Base-by-base conservation (phyloP, 805 yeast species). In the Metschnikowia peoriensis region DNA sequence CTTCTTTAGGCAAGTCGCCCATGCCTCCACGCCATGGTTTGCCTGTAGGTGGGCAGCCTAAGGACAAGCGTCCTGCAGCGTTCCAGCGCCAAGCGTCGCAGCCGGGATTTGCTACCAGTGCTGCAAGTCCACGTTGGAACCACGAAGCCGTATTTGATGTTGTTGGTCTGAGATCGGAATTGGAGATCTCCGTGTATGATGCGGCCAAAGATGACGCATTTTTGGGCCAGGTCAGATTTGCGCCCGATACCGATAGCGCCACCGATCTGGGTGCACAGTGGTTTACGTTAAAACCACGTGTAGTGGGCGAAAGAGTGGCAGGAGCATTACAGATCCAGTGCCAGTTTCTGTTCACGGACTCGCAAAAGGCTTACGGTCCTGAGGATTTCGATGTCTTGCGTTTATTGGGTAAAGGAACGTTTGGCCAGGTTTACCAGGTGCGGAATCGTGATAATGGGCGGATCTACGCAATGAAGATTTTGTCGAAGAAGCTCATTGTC, bases 391-490 rank as follows among this genome's bases (percentile, higher is more conserved):
- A 92, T 68, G 90, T 93, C 15, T 80, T 94, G 62, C 80, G 97
- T 64, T 76, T 93, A 49, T 76, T 93, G 55, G 99, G 99, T 55
- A 91, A 90, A 67, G 99, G 99, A 50, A 94, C 98, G 1, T 93
- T 93, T 76, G 99, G 99, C 34, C 97, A 90, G 73, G 99, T 93
- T 38, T 94, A 87, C 71, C 99, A 94, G 74, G 99, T 94, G 42
- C 84, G 87, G 57, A 94, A 93, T 79, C 80, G 80, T 60, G 98
- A 94, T 67, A 90, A 96, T 7, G 82, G 83, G 53, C 82, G 97
- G 62, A 87, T 94, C 53, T 94, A 94, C 68, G 99, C 99, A 40
- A 94, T 94, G 99, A 94, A 94, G 72, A 96, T 93, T 29, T 80
- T 94, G 49, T 88, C 96, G 28, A 94, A 94, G 70, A 92, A 92